Percentiles rank a stretch among this genome's conserved stretches.
phyloP scores from a whole-genome alignment of 768 basidiomycete genomes.

The Gymnopilus junonius region DNA sequence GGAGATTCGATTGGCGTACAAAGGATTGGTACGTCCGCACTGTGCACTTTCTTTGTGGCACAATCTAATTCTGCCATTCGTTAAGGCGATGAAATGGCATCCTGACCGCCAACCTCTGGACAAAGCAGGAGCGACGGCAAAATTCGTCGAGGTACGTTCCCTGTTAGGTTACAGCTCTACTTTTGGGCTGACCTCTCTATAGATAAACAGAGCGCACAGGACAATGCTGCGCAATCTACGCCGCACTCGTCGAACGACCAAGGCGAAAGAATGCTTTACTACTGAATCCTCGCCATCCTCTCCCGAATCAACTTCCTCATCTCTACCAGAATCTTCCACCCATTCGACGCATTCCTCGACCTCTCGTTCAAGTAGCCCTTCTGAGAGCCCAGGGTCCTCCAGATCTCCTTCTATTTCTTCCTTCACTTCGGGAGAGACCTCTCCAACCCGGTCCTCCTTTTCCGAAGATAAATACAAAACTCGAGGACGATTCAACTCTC shows the following conservation, averaged over 20 bases:
- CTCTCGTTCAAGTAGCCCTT: constrained; percentile 13
- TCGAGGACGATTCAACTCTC: constrained; percentile 12
- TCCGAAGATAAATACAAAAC: constrained; percentile 7
- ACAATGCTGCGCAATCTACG: constrained; percentile 46
- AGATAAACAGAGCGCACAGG: constrained; percentile 58
- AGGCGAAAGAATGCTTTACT: neutral
- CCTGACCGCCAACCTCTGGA: constrained; percentile 30
- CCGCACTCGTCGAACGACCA: constrained; percentile 22
- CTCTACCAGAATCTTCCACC: constrained; percentile 11
- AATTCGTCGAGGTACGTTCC: constrained; percentile 26
- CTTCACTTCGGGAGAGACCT: constrained; percentile 6
- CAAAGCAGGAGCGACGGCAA: constrained; percentile 25
- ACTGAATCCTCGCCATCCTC: constrained; percentile 5
- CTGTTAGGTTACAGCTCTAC: neutral
- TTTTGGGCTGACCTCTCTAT: neutral
- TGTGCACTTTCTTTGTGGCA: constrained; percentile 1
- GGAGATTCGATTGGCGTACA: constrained; percentile 57
- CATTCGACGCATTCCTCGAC: constrained; percentile 9
- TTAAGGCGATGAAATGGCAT: constrained; percentile 55
- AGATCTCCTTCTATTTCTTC: constrained; percentile 10
- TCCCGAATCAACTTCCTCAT: constrained; percentile 15
- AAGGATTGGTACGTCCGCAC: constrained; percentile 47
- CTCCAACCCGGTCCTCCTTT: constrained; percentile 16
- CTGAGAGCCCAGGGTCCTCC: constrained; percentile 10
- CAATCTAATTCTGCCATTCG: constrained; percentile 1